Evolutionary conservation across 73 alveolate species (phyloP).

Genomic region (Tetrahymena thermophila): DNA sequence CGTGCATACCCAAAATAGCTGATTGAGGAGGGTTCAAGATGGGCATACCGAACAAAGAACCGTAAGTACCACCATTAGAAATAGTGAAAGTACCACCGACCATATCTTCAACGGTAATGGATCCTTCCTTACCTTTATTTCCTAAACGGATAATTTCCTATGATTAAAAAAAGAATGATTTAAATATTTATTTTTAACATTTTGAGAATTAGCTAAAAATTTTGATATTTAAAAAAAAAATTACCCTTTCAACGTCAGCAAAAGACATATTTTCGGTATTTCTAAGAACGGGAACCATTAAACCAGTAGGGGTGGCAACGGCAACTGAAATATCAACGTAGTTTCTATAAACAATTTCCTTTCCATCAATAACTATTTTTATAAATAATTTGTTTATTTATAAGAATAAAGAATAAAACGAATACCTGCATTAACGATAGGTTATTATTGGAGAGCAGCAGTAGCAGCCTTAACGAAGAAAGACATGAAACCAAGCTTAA

Average conservation of each 20-base stretch:
- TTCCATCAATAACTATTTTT: slow-evolving; percentile 79
- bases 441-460: slow-evolving; percentile 49
- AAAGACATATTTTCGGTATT: slow-evolving; percentile 60
- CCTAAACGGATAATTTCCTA: slow-evolving; percentile 41
- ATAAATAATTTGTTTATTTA: neutral
- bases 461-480: slow-evolving; percentile 77
- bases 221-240: neutral
- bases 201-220: too few relatives aligned
- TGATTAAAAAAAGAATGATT: neutral
- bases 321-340: slow-evolving; percentile 85
- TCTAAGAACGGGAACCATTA: slow-evolving; percentile 86
- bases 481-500: slow-evolving; percentile 84
- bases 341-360: slow-evolving; percentile 77
- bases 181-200: too few relatives aligned
- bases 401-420: neutral
- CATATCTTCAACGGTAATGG: slow-evolving; percentile 79
- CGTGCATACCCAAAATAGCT: slow-evolving; percentile 88
- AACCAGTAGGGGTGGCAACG: slow-evolving; percentile 90
- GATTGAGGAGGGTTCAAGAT: slow-evolving; percentile 80
- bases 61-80: slow-evolving; percentile 84
- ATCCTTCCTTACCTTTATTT: slow-evolving; percentile 78
- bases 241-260: slow-evolving; percentile 77
- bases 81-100: slow-evolving; percentile 86
- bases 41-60: slow-evolving; percentile 89
- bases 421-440: slow-evolving; percentile 50